Evolutionary conservation across 345 rosid species (phyloP).

Genomic region (Dimocarpus longan): DNA sequence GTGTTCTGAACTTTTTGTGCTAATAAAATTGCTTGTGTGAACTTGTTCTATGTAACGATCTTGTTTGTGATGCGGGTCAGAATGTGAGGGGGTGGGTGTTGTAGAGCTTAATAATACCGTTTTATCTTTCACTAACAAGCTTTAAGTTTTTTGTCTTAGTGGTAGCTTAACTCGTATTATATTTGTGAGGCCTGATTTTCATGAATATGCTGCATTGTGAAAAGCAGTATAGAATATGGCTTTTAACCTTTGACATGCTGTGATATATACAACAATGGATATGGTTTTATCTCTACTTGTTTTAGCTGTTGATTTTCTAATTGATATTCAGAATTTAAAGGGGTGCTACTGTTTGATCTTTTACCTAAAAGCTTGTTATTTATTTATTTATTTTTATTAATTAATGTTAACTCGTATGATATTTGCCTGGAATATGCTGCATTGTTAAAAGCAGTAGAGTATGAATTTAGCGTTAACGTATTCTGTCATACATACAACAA

Average conservation of each 20-base stretch:
- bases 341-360: no score
- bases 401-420: no score
- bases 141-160: background rate
- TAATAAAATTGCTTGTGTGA: background rate
- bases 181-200: background rate
- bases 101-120: background rate
- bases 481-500: no score
- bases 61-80: background rate
- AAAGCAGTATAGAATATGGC: background rate
- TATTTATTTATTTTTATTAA: no score
- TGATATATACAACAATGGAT: background rate
- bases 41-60: background rate
- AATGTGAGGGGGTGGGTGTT: background rate
- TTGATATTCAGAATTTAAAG: background rate
- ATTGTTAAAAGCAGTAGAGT: no score
- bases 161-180: background rate
- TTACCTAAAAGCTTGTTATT: no score
- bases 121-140: background rate
- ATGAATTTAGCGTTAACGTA: no score
- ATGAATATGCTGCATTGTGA: background rate
- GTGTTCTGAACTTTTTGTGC: background rate
- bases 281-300: background rate
- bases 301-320: conserved; percentile 7
- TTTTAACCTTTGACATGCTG: background rate
- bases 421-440: no score